Evolutionary conservation across 768 basidiomycete genomes (phyloP), one percentile per base, ranked within the genome.

Genomic region (Hebeloma cylindrosporum): DNA sequence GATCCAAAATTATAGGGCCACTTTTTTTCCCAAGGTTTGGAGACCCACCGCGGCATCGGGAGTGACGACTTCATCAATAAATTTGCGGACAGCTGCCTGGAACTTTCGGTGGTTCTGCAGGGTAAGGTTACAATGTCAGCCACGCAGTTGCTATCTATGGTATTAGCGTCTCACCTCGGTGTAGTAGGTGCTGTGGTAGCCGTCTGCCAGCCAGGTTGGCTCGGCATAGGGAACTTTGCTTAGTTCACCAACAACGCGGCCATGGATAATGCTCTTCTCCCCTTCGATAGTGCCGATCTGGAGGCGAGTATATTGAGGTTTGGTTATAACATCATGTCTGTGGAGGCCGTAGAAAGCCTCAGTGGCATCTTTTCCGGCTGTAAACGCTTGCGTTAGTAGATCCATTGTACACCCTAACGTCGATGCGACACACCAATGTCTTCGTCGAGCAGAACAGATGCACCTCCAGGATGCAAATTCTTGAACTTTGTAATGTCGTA

Each of bases 291-390:
- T 66, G 31, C 93, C 93, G 38, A 95, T 79, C 53, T 82, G 78
- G 11, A 94, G 75, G 13, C 89, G 83, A 29, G 72, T 64, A 57
- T 86, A 92, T 48, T 90, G 86, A 2, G 90, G 86, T 53, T 78
- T 83, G 50, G 74, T 67, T 35, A 98, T 75, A n/a, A 97, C 78
- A 57, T 96, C 93, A 39, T 86, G 81, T 39, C 87, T 79, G 62
- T 98, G 95, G 20, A 98, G 80, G 26, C 88, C 84, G 56, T 88
- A 97, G 71, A 98, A 97, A 7, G 80, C 79, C 37, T 93, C 88
- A 0, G 94, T 96, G 0, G 85, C 86, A 58, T 96, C 93, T 66
- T 89, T 76, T 3, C 92, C 93, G 36, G 88, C 92, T 85, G 68
- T 33, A 79, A 17, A 14, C 7, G 10, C 13, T n/a, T 16, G 14